phyloP scores from a whole-genome alignment of 2,329 filamentous ascomycete species.

The Parascedosporium putredinis region DNA sequence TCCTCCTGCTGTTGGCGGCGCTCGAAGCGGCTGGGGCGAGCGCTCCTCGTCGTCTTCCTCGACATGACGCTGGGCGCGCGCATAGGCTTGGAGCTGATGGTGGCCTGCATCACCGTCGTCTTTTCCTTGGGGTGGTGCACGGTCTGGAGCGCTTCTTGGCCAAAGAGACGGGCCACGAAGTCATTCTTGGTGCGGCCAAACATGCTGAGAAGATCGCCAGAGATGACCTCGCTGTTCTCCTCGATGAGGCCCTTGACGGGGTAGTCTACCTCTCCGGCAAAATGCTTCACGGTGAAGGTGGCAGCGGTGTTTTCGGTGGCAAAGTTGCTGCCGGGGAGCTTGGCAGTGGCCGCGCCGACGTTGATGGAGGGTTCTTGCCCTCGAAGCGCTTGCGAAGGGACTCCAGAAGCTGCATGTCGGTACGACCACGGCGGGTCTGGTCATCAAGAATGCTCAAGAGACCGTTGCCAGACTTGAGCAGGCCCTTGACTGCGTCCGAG shows the following conservation, averaged over 20 bases:
- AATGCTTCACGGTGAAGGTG: conserved; percentile 86
- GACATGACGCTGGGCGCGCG: conserved; percentile 88
- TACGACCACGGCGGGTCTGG: conserved; percentile 80
- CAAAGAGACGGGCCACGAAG: conserved; percentile 83
- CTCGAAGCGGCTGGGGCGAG: conserved; percentile 24
- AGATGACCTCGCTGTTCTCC: conserved; percentile 93
- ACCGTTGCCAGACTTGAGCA: conserved; percentile 87
- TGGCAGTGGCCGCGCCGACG: conserved; percentile 63
- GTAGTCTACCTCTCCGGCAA: conserved; percentile 94
- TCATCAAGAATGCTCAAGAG: conserved; percentile 91
- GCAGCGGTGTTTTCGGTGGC: conserved; percentile 70
- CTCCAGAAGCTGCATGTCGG: conserved; percentile 82
- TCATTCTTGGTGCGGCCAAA: conserved; percentile 79
- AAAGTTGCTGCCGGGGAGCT: conserved; percentile 82
- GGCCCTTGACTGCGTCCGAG: conserved; percentile 80
- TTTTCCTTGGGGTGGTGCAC: conserved; percentile 88
- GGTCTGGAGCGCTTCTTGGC: conserved; percentile 89
- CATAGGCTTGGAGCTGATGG: conserved; percentile 89
- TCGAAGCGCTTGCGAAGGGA: conserved; percentile 88
- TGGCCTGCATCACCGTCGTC: conserved; percentile 86
- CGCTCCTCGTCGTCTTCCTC: conserved; percentile 45
- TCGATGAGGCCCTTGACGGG: conserved; percentile 78
- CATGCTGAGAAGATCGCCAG: conserved; percentile 89
- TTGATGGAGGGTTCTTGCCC: conserved; percentile 87
- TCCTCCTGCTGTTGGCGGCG: conserved; percentile 34